phyloP scores from a whole-genome alignment of 495 filamentous ascomycete genomes.

The Glutinoglossum americanum region DNA sequence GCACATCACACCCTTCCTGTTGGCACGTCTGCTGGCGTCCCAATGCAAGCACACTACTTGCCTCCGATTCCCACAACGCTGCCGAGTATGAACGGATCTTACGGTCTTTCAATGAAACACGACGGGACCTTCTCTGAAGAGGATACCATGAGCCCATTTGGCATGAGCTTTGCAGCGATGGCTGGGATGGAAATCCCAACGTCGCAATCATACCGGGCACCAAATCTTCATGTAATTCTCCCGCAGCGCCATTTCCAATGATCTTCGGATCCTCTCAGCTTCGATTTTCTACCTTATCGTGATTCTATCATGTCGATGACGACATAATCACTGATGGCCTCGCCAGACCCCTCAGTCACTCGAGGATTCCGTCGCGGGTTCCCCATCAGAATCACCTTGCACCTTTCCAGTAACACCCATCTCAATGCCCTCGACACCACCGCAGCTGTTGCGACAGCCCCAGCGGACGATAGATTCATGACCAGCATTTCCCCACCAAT shows the following conservation, averaged over 20 bases:
- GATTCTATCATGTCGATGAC: constrained; percentile 7
- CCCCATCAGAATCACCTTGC: constrained; percentile 26
- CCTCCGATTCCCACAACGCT: constrained; percentile 38
- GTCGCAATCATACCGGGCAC: constrained; percentile 36
- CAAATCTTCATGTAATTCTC: constrained; percentile 47
- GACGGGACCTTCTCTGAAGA: constrained; percentile 34
- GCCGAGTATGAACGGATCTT: constrained; percentile 42
- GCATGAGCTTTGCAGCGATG: constrained; percentile 52
- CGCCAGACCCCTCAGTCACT: constrained; percentile 67
- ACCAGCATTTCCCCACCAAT: neutral
- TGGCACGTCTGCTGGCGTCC: neutral
- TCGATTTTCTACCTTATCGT: constrained; percentile 6
- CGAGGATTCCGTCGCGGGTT: constrained; percentile 47
- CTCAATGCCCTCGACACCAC: constrained; percentile 40
- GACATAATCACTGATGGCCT: constrained; percentile 6
- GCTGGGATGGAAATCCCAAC: constrained; percentile 51
- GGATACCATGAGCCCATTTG: constrained; percentile 51
- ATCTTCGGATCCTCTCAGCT: constrained; percentile 13
- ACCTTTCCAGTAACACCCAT: constrained; percentile 45
- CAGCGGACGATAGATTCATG: neutral
- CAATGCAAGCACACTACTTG: constrained; percentile 39
- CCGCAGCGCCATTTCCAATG: constrained; percentile 10
- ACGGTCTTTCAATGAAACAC: constrained; percentile 35
- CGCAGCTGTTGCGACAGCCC: constrained; percentile 10
- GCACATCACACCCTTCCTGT: constrained; percentile 36